Conservation (phyloP, 73 alveolate species). For the Effrenium voratum region DNA sequence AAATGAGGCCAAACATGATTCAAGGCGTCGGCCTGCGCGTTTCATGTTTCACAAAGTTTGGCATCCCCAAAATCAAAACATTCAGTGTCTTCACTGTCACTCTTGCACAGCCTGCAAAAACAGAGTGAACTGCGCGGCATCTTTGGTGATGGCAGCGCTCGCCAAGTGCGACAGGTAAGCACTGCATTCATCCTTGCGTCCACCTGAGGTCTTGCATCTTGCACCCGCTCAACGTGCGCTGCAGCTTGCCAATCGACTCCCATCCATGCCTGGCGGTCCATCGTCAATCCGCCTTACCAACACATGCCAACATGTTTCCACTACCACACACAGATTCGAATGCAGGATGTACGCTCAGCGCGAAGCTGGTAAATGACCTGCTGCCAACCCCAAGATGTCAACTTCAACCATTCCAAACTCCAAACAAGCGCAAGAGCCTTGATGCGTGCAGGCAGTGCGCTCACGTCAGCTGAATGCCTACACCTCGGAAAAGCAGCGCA, state of each 20-base stretch:
- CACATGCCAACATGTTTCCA: too few relatives aligned
- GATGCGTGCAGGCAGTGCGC: slow-evolving; percentile 27
- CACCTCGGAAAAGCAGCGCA: too few relatives aligned
- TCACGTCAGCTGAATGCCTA: slow-evolving; percentile 28
- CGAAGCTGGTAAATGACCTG: too few relatives aligned
- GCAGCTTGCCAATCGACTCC: not conserved
- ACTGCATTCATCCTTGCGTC: slow-evolving; percentile 92
- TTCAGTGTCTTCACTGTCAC: not conserved
- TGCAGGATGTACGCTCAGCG: too few relatives aligned
- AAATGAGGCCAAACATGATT: slow-evolving; percentile 64
- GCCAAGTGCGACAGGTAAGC: slow-evolving; percentile 86
- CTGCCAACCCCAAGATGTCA: too few relatives aligned
- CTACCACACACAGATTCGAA: too few relatives aligned
- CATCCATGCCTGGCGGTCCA: slow-evolving; percentile 52
- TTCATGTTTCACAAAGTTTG: not conserved
- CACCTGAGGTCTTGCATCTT: slow-evolving; percentile 53
- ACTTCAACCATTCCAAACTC: too few relatives aligned
- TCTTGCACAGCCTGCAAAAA: slow-evolving; percentile 32
- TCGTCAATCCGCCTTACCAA: slow-evolving; percentile 31
- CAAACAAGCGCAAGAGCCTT: too few relatives aligned
- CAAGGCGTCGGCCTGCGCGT: slow-evolving; percentile 77
- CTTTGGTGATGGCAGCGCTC: slow-evolving; percentile 18
- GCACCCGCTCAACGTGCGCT: not conserved
- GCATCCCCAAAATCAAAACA: not conserved
- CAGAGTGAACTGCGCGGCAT: slow-evolving; percentile 59